Evolutionary conservation across 495 filamentous ascomycete species (phyloP).

Genomic region (Hyaloscypha finlandica): DNA sequence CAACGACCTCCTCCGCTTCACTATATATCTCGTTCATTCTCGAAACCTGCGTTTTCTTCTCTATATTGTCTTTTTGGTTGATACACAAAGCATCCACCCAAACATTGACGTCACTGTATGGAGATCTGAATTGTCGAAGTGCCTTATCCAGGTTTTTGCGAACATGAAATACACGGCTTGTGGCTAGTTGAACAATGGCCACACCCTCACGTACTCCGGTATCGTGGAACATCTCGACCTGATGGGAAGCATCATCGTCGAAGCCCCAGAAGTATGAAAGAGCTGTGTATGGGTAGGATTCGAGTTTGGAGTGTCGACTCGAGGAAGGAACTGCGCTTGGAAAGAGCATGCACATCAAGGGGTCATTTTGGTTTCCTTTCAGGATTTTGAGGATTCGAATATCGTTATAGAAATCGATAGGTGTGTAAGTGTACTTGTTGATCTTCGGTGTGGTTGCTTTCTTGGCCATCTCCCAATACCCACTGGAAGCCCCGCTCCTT

Average conservation of each 20-base stretch:
- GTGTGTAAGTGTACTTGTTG: background rate
- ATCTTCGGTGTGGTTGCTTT: background rate
- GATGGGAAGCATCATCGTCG: background rate
- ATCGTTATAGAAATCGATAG: background rate
- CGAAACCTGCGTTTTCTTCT: conserved; percentile 31
- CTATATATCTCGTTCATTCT: conserved; percentile 36
- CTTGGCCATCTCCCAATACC: background rate
- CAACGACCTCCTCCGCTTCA: conserved; percentile 14
- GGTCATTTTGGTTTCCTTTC: background rate
- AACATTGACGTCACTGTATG: conserved; percentile 1
- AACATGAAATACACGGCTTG: background rate
- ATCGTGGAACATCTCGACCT: background rate
- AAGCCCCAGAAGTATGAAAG: conserved; percentile 1
- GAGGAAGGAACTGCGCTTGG: background rate
- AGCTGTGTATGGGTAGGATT: background rate
- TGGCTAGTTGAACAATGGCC: background rate
- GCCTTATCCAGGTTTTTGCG: conserved; percentile 9
- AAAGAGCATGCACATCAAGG: background rate
- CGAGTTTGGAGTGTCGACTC: background rate
- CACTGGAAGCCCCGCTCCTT: background rate
- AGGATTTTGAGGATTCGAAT: conserved; percentile 1
- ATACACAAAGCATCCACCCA: conserved; percentile 20
- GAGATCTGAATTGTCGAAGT: background rate
- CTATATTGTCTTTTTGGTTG: conserved; percentile 27
- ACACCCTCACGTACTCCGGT: background rate